phyloP scores from a whole-genome alignment of 768 basidiomycete species.

The Russula lepida region DNA sequence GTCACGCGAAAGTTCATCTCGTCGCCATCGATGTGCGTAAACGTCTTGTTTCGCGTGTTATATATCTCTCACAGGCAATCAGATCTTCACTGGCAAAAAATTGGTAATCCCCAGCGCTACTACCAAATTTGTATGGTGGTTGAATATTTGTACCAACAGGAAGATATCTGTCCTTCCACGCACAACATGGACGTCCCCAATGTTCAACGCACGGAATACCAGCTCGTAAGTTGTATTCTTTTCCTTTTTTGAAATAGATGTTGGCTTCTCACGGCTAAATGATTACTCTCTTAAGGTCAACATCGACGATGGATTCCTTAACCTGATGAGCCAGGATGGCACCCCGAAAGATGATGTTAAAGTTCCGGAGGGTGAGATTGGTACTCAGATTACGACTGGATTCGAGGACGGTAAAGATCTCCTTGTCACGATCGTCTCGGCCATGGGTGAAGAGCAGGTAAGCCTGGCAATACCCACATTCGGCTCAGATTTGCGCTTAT shows the following conservation, averaged over 20 bases:
- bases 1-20: slow-evolving; percentile 98
- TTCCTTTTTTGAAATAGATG: not conserved
- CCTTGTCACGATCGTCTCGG: slow-evolving; percentile 73
- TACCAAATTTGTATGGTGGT: slow-evolving; percentile 5
- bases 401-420: slow-evolving; percentile 89
- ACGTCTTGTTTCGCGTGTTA: not conserved
- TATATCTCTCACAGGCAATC: slow-evolving; percentile 19
- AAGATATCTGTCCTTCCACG: slow-evolving; percentile 93
- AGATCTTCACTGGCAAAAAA: slow-evolving; percentile 99
- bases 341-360: slow-evolving; percentile 87
- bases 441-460: slow-evolving; percentile 91
- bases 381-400: slow-evolving; percentile 51
- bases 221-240: slow-evolving; percentile 52
- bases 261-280: not conserved
- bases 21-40: slow-evolving; percentile 87
- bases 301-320: slow-evolving; percentile 92
- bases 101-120: slow-evolving; percentile 45
- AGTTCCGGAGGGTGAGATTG: slow-evolving; percentile 80
- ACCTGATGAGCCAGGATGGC: slow-evolving; percentile 83
- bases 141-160: slow-evolving; percentile 38
- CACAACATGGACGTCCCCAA: slow-evolving; percentile 99
- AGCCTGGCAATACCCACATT: slow-evolving; percentile 11
- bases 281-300: slow-evolving; percentile 44
- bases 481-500: not conserved
- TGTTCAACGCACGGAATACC: slow-evolving; percentile 83